These are phyloP conservation scores for Niveomyces coronatus DNA, from an alignment of 2,329 filamentous ascomycete species.

Conservation along the genomic window DNA sequence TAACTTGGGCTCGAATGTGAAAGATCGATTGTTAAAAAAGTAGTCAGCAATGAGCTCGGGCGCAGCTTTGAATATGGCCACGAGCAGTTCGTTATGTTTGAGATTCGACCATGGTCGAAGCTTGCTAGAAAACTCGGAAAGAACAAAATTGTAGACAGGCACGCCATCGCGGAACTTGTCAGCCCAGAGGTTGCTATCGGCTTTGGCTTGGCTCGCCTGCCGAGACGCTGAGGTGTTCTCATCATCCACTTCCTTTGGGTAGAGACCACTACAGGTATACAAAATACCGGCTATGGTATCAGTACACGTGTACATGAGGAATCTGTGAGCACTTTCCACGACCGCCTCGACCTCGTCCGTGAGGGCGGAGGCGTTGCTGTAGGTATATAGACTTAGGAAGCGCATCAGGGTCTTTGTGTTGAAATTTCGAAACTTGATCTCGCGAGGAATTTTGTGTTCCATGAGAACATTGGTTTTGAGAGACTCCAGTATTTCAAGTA, in stretches of 20 bases:
- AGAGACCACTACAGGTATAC: conserved; percentile 70
- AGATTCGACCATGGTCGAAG: conserved; percentile 75
- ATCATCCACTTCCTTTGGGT: conserved; percentile 60
- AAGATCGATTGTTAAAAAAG: conserved; percentile 68
- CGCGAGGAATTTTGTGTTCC: conserved; percentile 62
- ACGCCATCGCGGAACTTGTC: conserved; percentile 56
- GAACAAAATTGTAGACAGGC: conserved; percentile 66
- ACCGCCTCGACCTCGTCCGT: conserved; percentile 40
- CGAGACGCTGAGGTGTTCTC: conserved; percentile 23
- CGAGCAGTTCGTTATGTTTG: conserved; percentile 70
- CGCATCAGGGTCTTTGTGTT: conserved; percentile 63
- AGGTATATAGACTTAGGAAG: conserved; percentile 61
- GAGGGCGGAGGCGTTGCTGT: conserved; percentile 36
- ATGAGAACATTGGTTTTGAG: conserved; percentile 62
- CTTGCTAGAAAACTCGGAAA: conserved; percentile 69
- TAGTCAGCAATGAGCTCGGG: conserved; percentile 86
- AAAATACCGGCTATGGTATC: conserved; percentile 62
- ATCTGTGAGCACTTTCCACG: conserved; percentile 60
- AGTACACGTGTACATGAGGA: conserved; percentile 68
- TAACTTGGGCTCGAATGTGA: conserved; percentile 83
- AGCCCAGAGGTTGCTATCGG: conserved; percentile 62
- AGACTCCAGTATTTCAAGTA: conserved; percentile 63
- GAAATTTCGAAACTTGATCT: conserved; percentile 65
- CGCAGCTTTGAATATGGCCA: conserved; percentile 67
- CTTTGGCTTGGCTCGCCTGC: conserved; percentile 38